Percentiles rank a stretch among this genome's conserved stretches.
Conservation (phyloP, 2,329 filamentous ascomycete genomes). For the Sporothrix protearum region DNA sequence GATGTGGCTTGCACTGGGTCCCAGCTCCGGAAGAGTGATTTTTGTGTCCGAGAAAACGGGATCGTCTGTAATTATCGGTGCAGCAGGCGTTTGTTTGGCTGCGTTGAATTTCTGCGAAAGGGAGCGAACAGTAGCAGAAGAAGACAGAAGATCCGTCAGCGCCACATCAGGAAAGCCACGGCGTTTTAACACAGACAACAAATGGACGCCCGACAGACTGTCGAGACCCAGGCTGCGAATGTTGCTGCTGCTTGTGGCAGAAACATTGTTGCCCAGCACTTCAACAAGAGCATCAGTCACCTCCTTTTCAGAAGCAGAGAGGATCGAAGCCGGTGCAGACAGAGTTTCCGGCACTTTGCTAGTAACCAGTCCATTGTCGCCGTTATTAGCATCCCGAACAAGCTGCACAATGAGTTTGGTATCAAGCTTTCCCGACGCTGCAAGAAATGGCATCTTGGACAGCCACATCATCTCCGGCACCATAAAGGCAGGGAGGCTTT, state of each 20-base stretch:
- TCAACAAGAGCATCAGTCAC: not conserved
- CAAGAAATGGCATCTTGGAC: constrained; percentile 23
- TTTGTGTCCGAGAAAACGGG: not conserved
- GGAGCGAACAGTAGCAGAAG: not conserved
- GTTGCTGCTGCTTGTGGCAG: not conserved
- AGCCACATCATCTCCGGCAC: constrained; percentile 24
- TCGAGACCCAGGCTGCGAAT: constrained; percentile 27
- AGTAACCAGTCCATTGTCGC: not conserved
- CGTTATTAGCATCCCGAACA: not conserved
- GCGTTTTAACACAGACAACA: constrained; percentile 25
- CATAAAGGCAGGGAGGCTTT: constrained; percentile 23
- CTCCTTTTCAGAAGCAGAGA: not conserved
- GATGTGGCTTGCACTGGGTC: constrained; percentile 14
- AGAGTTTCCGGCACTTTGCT: not conserved
- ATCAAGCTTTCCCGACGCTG: constrained; percentile 23
- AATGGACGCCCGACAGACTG: constrained; percentile 29
- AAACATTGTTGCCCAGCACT: not conserved
- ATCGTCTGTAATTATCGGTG: not conserved
- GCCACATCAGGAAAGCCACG: constrained; percentile 25
- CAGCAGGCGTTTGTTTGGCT: no score
- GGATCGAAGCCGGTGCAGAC: not conserved
- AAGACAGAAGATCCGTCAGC: constrained; percentile 21
- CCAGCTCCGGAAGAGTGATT: constrained; percentile 18
- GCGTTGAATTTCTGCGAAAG: not conserved
- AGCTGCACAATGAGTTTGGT: constrained; percentile 21